A percentile compares a stretch with the other conserved stretches of the same genome.
Evolutionary conservation across 208 protist species (phyloP).

Genomic region (Tritrichomonas foetus): DNA sequence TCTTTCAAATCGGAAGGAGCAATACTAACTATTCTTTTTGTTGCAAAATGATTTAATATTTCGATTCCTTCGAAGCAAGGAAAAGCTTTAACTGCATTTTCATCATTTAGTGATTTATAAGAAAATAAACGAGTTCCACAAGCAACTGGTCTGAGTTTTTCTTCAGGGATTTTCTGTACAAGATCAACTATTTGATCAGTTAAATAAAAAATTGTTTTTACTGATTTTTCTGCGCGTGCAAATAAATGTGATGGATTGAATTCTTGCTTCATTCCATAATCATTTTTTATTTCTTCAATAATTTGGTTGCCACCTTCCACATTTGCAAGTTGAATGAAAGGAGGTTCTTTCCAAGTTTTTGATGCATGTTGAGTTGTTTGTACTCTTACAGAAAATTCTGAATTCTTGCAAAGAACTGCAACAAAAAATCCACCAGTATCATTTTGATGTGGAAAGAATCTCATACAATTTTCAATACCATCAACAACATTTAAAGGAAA

Average conservation of each 20-base stretch:
- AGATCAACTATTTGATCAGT: neutral
- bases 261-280: neutral
- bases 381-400: neutral
- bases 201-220: neutral
- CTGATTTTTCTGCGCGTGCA: neutral
- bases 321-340: neutral
- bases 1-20: too few species aligned
- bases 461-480: conserved; percentile 56
- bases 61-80: conserved; percentile 26
- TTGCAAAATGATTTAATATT: too few species aligned
- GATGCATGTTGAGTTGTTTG: neutral
- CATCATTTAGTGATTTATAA: neutral
- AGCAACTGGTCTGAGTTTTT: neutral
- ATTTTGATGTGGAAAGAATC: conserved; percentile 61
- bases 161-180: neutral
- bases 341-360: neutral
- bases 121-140: conserved; percentile 1
- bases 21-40: too few species aligned
- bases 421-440: conserved; percentile 69
- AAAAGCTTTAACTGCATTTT: neutral
- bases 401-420: conserved; percentile 59
- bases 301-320: neutral
- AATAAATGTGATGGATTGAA: neutral
- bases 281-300: neutral
- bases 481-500: conserved; percentile 51